Conservation (phyloP, 2,329 filamentous ascomycete genomes). For the Bipolaris victoriae region DNA sequence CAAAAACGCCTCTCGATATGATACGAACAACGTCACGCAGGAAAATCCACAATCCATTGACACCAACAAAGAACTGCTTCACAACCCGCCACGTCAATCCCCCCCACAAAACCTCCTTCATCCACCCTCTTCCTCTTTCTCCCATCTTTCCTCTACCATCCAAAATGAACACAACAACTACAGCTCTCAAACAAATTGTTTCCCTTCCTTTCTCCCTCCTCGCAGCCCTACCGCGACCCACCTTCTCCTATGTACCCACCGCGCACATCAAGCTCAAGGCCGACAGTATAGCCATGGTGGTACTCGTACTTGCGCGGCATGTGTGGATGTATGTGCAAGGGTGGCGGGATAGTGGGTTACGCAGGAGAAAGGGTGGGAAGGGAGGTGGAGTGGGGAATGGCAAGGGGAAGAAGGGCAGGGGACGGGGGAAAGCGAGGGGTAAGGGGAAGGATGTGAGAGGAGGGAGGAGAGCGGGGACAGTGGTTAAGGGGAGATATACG, state of each 20-base stretch:
- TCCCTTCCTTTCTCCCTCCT: background rate
- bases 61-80: background rate
- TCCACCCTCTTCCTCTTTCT: too few species aligned
- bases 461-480: background rate
- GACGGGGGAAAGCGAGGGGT: too few species aligned
- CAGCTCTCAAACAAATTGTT: background rate
- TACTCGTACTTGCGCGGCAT: constrained; percentile 14
- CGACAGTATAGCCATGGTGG: constrained; percentile 19
- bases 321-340: constrained; percentile 6
- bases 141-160: too few species aligned
- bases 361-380: background rate
- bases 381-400: background rate
- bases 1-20: background rate
- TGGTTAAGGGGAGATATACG: constrained; percentile 8
- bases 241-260: constrained; percentile 18
- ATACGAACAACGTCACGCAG: background rate
- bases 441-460: background rate
- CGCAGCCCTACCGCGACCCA: background rate
- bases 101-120: background rate
- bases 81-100: background rate
- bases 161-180: background rate
- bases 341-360: constrained; percentile 8
- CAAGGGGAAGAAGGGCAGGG: background rate
- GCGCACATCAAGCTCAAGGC: constrained; percentile 28
- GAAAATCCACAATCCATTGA: too few species aligned